Conservation (phyloP, 371 early-diverging fungal species). For the Rhizoclosmatium hyalinum region DNA sequence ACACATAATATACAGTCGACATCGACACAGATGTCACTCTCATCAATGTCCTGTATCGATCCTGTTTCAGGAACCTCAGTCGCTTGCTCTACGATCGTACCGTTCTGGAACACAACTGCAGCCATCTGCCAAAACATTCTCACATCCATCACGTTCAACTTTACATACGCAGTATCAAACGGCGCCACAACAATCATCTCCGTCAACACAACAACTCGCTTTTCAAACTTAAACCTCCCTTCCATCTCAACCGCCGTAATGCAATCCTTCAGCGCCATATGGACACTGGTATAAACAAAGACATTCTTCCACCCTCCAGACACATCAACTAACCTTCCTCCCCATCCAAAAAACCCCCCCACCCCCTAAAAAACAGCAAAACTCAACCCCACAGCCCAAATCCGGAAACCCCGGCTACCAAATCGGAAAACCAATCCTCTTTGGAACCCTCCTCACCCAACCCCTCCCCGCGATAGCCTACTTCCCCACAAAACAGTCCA, state of each 20-base stretch:
- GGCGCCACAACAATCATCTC: slow-evolving; percentile 12
- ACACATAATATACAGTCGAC: neutral
- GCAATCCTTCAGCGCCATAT: slow-evolving; percentile 25
- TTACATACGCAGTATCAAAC: slow-evolving; percentile 21
- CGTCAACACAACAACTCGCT: slow-evolving; percentile 2
- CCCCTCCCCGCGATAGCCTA: slow-evolving; percentile 35
- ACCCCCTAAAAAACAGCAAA: neutral
- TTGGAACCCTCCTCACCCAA: slow-evolving; percentile 24
- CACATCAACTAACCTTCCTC: neutral
- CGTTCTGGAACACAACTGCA: slow-evolving; percentile 20
- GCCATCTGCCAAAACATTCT: slow-evolving; percentile 22
- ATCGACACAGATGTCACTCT: neutral
- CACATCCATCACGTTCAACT: slow-evolving; percentile 15
- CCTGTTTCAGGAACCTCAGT: neutral
- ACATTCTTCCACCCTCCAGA: too few species aligned
- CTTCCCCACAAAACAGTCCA: slow-evolving; percentile 27
- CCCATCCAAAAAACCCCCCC: neutral
- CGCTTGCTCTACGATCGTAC: slow-evolving; percentile 21
- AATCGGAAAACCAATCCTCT: slow-evolving; percentile 36
- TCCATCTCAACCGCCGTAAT: slow-evolving; percentile 6
- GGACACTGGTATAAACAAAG: slow-evolving; percentile 3
- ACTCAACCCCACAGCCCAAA: slow-evolving; percentile 16
- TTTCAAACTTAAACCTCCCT: neutral
- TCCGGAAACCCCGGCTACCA: slow-evolving; percentile 49
- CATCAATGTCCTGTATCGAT: neutral